phyloP scores from a whole-genome alignment of 441 rosid genomes.

The Dalechampia spathulata region DNA sequence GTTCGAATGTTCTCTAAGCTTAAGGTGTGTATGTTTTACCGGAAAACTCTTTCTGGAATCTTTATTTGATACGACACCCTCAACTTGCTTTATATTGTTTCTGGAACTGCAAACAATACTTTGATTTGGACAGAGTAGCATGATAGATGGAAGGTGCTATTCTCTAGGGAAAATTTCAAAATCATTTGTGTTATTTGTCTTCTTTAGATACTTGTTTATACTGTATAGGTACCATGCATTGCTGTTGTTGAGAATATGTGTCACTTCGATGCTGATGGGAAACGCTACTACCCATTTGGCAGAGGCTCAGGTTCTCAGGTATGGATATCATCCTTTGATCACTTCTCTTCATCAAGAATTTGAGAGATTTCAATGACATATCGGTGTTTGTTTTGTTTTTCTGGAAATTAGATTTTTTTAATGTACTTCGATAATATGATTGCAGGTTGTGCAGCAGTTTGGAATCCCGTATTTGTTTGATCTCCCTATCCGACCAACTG shows the following conservation, averaged over 20 bases:
- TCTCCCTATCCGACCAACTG: slow-evolving; percentile 90
- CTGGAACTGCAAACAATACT: neutral
- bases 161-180: no score
- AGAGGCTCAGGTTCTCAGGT: slow-evolving; percentile 97
- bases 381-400: neutral
- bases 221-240: slow-evolving; percentile 76
- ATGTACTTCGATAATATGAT: slow-evolving; percentile 8
- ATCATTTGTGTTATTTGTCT: neutral
- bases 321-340: slow-evolving; percentile 16
- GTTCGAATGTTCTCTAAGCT: slow-evolving; percentile 98
- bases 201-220: slow-evolving; percentile 2
- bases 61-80: neutral
- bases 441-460: slow-evolving; percentile 90
- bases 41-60: slow-evolving; percentile 1
- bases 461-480: slow-evolving; percentile 97
- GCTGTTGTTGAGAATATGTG: slow-evolving; percentile 98
- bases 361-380: neutral
- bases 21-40: slow-evolving; percentile 46
- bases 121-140: neutral
- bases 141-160: neutral
- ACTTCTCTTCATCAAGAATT: slow-evolving; percentile 4
- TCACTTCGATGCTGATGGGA: slow-evolving; percentile 93
- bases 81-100: neutral
- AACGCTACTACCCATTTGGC: slow-evolving; percentile 92
- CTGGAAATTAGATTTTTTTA: slow-evolving; percentile 11